phyloP scores from a whole-genome alignment of 148 eudicot genomes.

The Vaccinium macrocarpon region DNA sequence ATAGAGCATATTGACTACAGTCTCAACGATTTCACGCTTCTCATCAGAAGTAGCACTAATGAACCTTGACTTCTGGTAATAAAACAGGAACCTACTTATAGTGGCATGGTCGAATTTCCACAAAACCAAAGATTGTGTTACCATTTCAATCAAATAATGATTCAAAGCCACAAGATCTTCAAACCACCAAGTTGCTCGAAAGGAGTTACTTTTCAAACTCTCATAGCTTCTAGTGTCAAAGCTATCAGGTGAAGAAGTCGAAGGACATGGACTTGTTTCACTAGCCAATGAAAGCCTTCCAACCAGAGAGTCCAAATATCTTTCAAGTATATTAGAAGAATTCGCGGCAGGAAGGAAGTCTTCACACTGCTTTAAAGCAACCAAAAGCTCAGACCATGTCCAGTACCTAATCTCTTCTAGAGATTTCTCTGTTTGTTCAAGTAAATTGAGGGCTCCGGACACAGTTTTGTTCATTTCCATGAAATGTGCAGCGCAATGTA shows the following conservation, averaged over 20 bases:
- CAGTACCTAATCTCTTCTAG: slow-evolving; percentile 49
- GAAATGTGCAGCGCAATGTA: slow-evolving; percentile 39
- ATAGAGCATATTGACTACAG: slow-evolving; percentile 35
- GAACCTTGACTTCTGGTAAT: slow-evolving; percentile 62
- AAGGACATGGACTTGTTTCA: slow-evolving; percentile 62
- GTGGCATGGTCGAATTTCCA: slow-evolving; percentile 48
- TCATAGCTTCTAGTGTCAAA: slow-evolving; percentile 65
- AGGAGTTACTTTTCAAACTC: slow-evolving; percentile 46
- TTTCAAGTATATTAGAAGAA: slow-evolving; percentile 36
- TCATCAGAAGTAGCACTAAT: slow-evolving; percentile 32
- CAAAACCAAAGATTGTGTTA: slow-evolving; percentile 39
- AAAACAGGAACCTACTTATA: slow-evolving; percentile 55
- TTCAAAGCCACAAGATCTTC: slow-evolving; percentile 51
- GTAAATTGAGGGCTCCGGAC: slow-evolving; percentile 35
- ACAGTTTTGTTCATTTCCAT: slow-evolving; percentile 64
- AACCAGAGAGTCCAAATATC: slow-evolving; percentile 53
- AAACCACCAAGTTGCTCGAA: slow-evolving; percentile 68
- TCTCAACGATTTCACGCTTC: slow-evolving; percentile 45
- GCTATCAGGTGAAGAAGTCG: slow-evolving; percentile 66
- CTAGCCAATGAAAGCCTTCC: slow-evolving; percentile 42
- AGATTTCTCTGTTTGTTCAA: slow-evolving; percentile 48
- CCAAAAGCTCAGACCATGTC: slow-evolving; percentile 72
- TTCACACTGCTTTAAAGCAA: slow-evolving; percentile 52
- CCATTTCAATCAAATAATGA: slow-evolving; percentile 29
- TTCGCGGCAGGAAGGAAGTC: slow-evolving; percentile 19